phyloP scores from a whole-genome alignment of 805 yeast species.

The Schwanniomyces pseudopolymorphus region DNA sequence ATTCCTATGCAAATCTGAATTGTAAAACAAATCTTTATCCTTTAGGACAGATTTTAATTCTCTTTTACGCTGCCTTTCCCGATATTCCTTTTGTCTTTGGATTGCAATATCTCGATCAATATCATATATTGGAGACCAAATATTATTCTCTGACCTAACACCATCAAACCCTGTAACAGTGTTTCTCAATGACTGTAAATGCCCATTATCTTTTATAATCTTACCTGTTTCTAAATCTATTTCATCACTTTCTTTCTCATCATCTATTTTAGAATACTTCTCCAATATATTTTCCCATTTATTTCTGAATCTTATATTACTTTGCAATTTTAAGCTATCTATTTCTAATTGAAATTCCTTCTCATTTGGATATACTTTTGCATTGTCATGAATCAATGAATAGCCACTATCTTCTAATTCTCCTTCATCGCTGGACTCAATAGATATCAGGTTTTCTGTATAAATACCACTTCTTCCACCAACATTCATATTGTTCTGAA shows the following conservation, averaged over 20 bases:
- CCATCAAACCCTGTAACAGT: constrained; percentile 7
- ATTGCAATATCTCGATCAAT: constrained; percentile 19
- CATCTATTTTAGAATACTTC: constrained; percentile 49
- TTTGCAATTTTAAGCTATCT: constrained; percentile 24
- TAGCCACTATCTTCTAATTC: constrained; percentile 5
- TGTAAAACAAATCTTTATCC: constrained; percentile 13
- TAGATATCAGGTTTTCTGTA: constrained; percentile 19
- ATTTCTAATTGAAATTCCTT: constrained; percentile 22
- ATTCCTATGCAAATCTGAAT: constrained; percentile 5
- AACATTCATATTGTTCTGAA: neutral
- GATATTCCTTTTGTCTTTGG: constrained; percentile 8
- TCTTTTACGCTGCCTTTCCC: constrained; percentile 9
- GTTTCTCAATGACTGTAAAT: constrained; percentile 47
- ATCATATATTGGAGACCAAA: constrained; percentile 40
- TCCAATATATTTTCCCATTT: constrained; percentile 55
- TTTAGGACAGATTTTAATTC: constrained; percentile 17
- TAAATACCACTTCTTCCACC: neutral
- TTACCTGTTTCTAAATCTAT: constrained; percentile 66
- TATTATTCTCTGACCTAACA: constrained; percentile 17
- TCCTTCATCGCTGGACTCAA: constrained; percentile 16
- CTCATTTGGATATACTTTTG: constrained; percentile 9
- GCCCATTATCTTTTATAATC: constrained; percentile 68
- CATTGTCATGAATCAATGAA: constrained; percentile 4
- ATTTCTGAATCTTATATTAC: constrained; percentile 23
- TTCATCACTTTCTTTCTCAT: constrained; percentile 57